Evolutionary conservation across 331 rosid genomes (phyloP), one percentile per base, ranked within the genome.

Genomic region (Stylosanthes scabra): DNA sequence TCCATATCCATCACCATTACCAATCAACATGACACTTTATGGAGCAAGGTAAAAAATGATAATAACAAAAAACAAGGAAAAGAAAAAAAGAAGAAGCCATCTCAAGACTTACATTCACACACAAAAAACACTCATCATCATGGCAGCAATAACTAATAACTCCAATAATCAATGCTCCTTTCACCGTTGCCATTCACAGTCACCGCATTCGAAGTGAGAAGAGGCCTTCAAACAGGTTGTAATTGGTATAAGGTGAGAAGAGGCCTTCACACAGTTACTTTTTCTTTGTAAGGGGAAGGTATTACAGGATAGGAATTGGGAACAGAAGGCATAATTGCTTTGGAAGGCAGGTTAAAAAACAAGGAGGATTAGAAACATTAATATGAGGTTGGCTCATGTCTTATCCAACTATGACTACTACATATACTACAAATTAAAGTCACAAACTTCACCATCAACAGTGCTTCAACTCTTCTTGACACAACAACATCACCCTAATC

Each of bases 191-290:
- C 13, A 25, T 59, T 57, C 52, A 72, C 27, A 50, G 70, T 41
- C 16, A 25, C 27, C 0, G 65, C 83, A 39, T 74, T 59, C 0
- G 89, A 81, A 70, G n/a, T n/a, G n/a, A n/a, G n/a, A n/a, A n/a
- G n/a, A n/a, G n/a, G n/a, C n/a, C n/a, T n/a, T n/a, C n/a, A n/a
- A n/a, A n/a, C n/a, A n/a, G n/a, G n/a, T 77, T 63, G 78, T 63
- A 54, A 76, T 87, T 45, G 10, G 62, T 40, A 44, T 83, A 79
- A 83, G 91, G 96, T 89, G 88, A 83, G 11, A 81, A 57, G 86
- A 70, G 88, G 79, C 67, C 77, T 66, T 83, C 83, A 83, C 16
- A 51, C 55, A 62, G 51, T 50, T 27, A 68, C 54, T 71, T 80
- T 80, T 54, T n/a, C 58, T 77, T 72, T 61, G 57, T 49, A 57